A percentile compares a stretch with the other conserved stretches of the same genome.
These are phyloP conservation scores for Annona squamosa DNA, from an alignment of 164 flowering plant species.

Conservation along the genomic window DNA sequence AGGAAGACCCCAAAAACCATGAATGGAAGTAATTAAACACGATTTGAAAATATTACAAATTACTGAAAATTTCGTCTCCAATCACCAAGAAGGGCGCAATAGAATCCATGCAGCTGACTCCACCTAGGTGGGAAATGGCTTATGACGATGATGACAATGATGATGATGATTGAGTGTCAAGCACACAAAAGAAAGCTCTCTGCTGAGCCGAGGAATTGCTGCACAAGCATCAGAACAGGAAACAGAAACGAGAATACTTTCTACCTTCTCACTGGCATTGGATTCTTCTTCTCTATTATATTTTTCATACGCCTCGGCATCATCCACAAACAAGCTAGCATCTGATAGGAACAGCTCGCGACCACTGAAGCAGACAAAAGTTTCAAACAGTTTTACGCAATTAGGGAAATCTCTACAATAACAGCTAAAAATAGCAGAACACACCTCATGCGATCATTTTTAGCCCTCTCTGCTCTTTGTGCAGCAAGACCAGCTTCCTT, in stretches of 20 bases:
- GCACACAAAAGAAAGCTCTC: no score
- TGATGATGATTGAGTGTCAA: no score
- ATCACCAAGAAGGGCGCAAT: no score
- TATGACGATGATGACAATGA: no score
- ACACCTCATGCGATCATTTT: slow-evolving; percentile 88
- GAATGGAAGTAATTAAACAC: no score
- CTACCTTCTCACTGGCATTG: slow-evolving; percentile 22
- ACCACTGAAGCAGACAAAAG: slow-evolving; percentile 21
- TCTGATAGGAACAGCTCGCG: slow-evolving; percentile 60
- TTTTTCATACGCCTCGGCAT: slow-evolving; percentile 41
- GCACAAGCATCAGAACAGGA: not conserved
- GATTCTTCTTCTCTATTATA: slow-evolving; percentile 32
- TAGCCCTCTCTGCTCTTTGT: slow-evolving; percentile 79
- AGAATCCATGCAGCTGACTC: no score
- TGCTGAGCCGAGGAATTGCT: not conserved
- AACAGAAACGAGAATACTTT: not conserved
- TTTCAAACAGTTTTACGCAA: not conserved
- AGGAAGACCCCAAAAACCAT: no score
- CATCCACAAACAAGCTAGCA: slow-evolving; percentile 91
- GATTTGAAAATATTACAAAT: no score
- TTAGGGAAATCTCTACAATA: not conserved
- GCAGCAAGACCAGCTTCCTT: slow-evolving; percentile 81
- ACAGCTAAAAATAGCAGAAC: not conserved
- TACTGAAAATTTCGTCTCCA: no score
- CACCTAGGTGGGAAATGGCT: no score